Conservation (phyloP, 192 early-diverging fungal genomes). For the Thamnidium elegans region DNA sequence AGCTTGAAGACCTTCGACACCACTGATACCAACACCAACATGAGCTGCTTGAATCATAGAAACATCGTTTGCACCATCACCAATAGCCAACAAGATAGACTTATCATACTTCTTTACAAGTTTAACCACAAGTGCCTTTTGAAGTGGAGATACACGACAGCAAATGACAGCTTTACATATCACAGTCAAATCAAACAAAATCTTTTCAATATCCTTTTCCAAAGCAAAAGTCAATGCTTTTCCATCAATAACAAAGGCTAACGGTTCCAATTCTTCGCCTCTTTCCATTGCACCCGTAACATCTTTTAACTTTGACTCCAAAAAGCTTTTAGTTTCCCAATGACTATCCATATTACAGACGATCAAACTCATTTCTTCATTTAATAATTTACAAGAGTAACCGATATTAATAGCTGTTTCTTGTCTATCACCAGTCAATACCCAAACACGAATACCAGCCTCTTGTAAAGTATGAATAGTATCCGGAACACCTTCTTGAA, state of each 20-base stretch:
- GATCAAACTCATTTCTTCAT: constrained; percentile 94
- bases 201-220: constrained; percentile 75
- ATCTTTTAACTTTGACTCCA: constrained; percentile 82
- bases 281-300: constrained; percentile 52
- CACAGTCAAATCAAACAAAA: constrained; percentile 87
- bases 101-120: constrained; percentile 92
- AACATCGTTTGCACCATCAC: constrained; percentile 98
- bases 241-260: constrained; percentile 97
- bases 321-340: constrained; percentile 89
- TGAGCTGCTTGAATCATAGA: constrained; percentile 99
- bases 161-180: constrained; percentile 95
- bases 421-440: constrained; percentile 95
- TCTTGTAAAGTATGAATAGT: constrained; percentile 93
- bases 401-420: constrained; percentile 99
- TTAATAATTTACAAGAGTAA: constrained; percentile 92
- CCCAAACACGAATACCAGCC: constrained; percentile 97
- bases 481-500: constrained; percentile 98
- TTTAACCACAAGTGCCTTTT: constrained; percentile 97
- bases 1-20: constrained; percentile 95
- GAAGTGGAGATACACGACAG: constrained; percentile 96
- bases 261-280: constrained; percentile 27
- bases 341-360: constrained; percentile 90
- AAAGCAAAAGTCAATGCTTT: constrained; percentile 89
- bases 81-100: constrained; percentile 92
- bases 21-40: constrained; percentile 95